Conservation (phyloP, 2,329 filamentous ascomycete genomes). For the Paraconiothyrium sp. region DNA sequence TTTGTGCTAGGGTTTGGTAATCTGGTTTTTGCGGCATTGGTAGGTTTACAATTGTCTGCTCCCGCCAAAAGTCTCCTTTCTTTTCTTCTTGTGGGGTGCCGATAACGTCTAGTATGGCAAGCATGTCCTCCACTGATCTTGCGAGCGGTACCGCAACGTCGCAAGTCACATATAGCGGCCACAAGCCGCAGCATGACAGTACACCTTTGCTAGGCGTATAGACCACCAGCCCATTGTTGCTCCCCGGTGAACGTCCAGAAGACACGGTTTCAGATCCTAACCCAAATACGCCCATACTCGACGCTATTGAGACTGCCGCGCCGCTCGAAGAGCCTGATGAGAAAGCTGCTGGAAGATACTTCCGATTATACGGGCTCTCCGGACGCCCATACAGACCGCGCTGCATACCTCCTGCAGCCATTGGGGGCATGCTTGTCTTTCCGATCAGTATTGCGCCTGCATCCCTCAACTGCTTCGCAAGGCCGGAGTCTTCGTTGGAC, state of each 20-base stretch:
- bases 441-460: constrained; percentile 64
- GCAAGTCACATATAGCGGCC: constrained; percentile 66
- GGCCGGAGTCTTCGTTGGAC: constrained; percentile 63
- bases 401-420: constrained; percentile 68
- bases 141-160: constrained; percentile 66
- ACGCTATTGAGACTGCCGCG: constrained; percentile 60
- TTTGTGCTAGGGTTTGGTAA: constrained; percentile 47
- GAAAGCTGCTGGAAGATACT: constrained; percentile 64
- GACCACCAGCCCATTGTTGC: constrained; percentile 65
- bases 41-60: constrained; percentile 58
- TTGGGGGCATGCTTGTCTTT: constrained; percentile 68
- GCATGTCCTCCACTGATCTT: constrained; percentile 60
- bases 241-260: constrained; percentile 65
- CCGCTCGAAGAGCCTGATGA: constrained; percentile 68
- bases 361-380: constrained; percentile 64
- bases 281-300: constrained; percentile 63
- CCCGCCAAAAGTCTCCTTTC: constrained; percentile 64
- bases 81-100: constrained; percentile 54
- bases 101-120: constrained; percentile 61
- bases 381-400: constrained; percentile 65
- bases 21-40: constrained; percentile 47
- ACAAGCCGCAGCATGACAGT: constrained; percentile 62
- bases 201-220: constrained; percentile 66
- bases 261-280: constrained; percentile 66
- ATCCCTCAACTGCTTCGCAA: constrained; percentile 57